Evolutionary conservation across 768 basidiomycete genomes (phyloP), one percentile per base, ranked within the genome.

Genomic region (Mycena alexandri): DNA sequence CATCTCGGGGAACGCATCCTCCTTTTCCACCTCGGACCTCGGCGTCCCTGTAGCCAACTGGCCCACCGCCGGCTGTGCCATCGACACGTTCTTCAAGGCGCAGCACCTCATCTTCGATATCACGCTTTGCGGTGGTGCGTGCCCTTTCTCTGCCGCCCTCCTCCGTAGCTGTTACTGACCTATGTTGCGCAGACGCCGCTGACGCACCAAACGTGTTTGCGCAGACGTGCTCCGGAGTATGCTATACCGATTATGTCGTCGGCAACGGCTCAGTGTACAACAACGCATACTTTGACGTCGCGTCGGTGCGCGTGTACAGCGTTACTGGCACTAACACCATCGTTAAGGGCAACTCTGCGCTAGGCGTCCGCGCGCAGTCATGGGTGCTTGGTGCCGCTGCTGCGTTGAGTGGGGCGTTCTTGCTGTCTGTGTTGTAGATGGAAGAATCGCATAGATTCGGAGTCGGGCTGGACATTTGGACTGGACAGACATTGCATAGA

Each of bases 91-190:
- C 77, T 91, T 92, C 75, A 78, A 83, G 57, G 81, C 88, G 0
- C 91, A 93, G 72, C 82, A 86, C 63, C 82, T 93, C 47, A 88
- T 93, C 19, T 87, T 93, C 62, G 89, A 91, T 73, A 93, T 93
- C 63, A 91, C 92, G 1, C 83, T 91, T 8, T 91, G 90, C 59
- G 90, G 89, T 74, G 86, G 83, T 83, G 53, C 52, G 78, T 3
- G 3, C 29, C 29, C 29, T 29, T 29, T 74, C 11, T 50, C 43
- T 67, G 71, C 21, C 55, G 34, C 54, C 25, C 43, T 11, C 22
- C 33, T 24, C 19, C 24, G 29, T 6, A 29, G 29, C 29, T 3
- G 3, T 29, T 29, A 29, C 6, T 29, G 29, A 29, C 29, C 29
- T 3, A 29, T 6, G 29, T 29, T 6, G 29, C 47, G 3, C 34